Evolutionary conservation across 805 yeast genomes (phyloP).

Genomic region (Peterozyma toletana): DNA sequence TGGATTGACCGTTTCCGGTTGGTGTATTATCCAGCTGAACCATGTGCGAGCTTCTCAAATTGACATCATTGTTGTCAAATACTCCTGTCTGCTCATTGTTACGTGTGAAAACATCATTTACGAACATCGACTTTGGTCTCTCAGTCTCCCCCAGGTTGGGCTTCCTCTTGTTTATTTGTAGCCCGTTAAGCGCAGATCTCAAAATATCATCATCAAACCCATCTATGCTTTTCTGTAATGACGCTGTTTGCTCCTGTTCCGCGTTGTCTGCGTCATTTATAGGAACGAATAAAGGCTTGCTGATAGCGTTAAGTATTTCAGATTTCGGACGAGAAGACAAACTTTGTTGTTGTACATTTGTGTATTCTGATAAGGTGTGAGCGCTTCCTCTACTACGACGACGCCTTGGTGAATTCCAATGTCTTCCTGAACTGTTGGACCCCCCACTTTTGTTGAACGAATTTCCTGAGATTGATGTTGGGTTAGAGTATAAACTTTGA

Average conservation of each 20-base stretch:
- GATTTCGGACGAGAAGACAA: no score
- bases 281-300: no score
- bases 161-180: slow-evolving; percentile 32
- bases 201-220: slow-evolving; percentile 34
- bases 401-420: slow-evolving; percentile 38
- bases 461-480: slow-evolving; percentile 21
- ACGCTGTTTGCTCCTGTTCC: not conserved
- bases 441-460: not conserved
- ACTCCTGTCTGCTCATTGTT: no score
- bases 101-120: no score
- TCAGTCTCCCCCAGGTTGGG: slow-evolving; percentile 28
- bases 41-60: no score
- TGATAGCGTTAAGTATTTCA: no score
- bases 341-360: not conserved
- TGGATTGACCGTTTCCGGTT: no score
- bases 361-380: slow-evolving; percentile 6
- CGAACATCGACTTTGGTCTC: slow-evolving; percentile 20
- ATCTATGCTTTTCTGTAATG: not conserved
- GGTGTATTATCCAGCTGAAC: no score
- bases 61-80: no score
- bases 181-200: slow-evolving; percentile 43
- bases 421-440: slow-evolving; percentile 4
- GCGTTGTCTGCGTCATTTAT: not conserved
- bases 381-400: slow-evolving; percentile 20
- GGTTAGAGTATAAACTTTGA: slow-evolving; percentile 15